phyloP scores from a whole-genome alignment of 1,284 basidiomycete species.

The Melanopsichium pennsylvanicum region DNA sequence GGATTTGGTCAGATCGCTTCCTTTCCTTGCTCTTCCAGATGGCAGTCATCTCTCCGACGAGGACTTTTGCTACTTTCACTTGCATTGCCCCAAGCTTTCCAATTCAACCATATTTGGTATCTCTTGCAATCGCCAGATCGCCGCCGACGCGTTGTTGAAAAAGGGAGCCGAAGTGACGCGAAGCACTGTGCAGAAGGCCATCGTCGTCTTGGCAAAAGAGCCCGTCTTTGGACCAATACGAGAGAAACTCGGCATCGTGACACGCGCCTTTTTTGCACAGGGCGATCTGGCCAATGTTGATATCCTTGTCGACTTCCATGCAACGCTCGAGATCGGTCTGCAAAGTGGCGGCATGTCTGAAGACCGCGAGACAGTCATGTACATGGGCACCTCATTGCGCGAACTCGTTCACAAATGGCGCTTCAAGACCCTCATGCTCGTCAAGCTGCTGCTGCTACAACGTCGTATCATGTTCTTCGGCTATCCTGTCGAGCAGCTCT shows the following conservation, averaged over 20 bases:
- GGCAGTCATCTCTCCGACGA: constrained; percentile 92
- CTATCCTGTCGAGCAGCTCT: constrained; percentile 93
- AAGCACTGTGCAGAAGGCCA: constrained; percentile 95
- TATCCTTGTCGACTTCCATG: constrained; percentile 64
- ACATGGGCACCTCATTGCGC: constrained; percentile 90
- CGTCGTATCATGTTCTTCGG: constrained; percentile 86
- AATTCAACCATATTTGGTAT: constrained; percentile 50
- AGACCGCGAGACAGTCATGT: constrained; percentile 68
- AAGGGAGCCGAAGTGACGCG: constrained; percentile 88
- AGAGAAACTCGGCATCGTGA: constrained; percentile 95
- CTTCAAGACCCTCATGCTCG: constrained; percentile 87
- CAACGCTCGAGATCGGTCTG: constrained; percentile 61
- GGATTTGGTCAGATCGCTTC: constrained; percentile 71
- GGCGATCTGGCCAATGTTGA: constrained; percentile 60
- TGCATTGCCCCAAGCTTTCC: constrained; percentile 67
- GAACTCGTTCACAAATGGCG: constrained; percentile 94
- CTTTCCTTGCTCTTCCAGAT: constrained; percentile 96
- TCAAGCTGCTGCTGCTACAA: constrained; percentile 93
- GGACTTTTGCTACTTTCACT: constrained; percentile 96
- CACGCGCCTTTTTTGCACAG: constrained; percentile 68
- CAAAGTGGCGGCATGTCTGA: constrained; percentile 44
- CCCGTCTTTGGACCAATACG: constrained; percentile 69
- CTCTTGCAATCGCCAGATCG: constrained; percentile 87
- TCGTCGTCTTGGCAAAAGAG: constrained; percentile 83
- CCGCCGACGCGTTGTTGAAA: constrained; percentile 79